Evolutionary conservation across 768 basidiomycete species (phyloP).

Genomic region (Pisolithus marmoratus): DNA sequence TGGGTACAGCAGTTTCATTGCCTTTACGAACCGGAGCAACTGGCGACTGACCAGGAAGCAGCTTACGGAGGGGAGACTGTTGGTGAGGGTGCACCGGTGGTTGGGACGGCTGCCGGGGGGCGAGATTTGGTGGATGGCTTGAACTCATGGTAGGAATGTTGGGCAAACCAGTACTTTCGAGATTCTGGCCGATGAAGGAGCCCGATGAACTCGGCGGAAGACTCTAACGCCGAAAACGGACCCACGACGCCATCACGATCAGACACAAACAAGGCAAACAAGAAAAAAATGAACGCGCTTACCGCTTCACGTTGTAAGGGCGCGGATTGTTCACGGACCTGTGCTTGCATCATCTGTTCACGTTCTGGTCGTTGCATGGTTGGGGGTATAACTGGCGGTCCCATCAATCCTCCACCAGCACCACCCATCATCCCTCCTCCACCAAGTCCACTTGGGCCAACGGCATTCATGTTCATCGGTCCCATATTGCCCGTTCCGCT

Average conservation of each 20-base stretch:
- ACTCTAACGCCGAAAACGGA: constrained; percentile 10
- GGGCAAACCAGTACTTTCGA: constrained; percentile 11
- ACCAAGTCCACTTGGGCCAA: constrained; percentile 14
- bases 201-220: constrained; percentile 17
- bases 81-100: constrained; percentile 17
- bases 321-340: constrained; percentile 20
- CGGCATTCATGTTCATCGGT: constrained; percentile 15
- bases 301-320: constrained; percentile 24
- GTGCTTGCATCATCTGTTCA: constrained; percentile 21
- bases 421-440: constrained; percentile 23
- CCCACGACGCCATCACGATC: not conserved
- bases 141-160: constrained; percentile 2
- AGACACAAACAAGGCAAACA: not conserved
- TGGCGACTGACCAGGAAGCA: constrained; percentile 16
- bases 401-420: constrained; percentile 32
- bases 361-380: constrained; percentile 17
- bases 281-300: not conserved
- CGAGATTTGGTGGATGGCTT: constrained; percentile 6
- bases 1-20: constrained; percentile 12
- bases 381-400: constrained; percentile 32
- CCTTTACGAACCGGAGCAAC: constrained; percentile 17
- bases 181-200: constrained; percentile 16
- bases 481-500: constrained; percentile 13
- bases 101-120: constrained; percentile 18
- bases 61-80: constrained; percentile 20